Base-by-base conservation (phyloP, 257 asterid genomes). In the Solanum ahanhuiri region DNA sequence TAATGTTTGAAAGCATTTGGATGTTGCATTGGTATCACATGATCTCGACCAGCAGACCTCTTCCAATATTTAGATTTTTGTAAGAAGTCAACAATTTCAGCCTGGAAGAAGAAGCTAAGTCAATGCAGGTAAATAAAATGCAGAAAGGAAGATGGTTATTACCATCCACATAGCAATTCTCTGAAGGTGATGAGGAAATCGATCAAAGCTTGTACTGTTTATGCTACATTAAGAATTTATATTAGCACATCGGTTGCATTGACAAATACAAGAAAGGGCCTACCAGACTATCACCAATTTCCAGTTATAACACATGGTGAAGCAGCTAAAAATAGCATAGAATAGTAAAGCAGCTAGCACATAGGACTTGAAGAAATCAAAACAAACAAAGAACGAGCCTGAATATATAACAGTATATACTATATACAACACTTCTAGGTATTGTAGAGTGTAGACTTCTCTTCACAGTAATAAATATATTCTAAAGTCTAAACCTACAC, bases 1-100 rank as follows among this genome's bases (percentile, higher is more conserved):
- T 91, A 92, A 84, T 91, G 95, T 86, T 96, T 93, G 91, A 96
- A 95, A 75, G 98, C 99, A 88, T 96, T 96, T 28, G 99, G 98
- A 92, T 96, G 99, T 88, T 94, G 98, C 91, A 96, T 82, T 22
- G 98, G 98, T 72, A 96, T 93, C 28, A 96, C 96, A 77, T 96
- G 99, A 89, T 96, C 98, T 87, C 92, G 85, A 85, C 99, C 99
- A 5, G 91, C 92, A 31, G 98, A 96, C 33, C 92, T 93, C 87
- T 88, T 92, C 98, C 98, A 96, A 75, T 93, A 91, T 8, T 86
- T 88, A 4, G 99, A 95, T 66, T 90, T 91, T 85, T 89, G 92
- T 85, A 96, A 87, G 39, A 96, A 87, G 54, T 93, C 91, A 64
- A 95, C 87, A 14, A 96, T 84, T 88, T 96, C 99, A 88, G 81